Base-by-base conservation (phyloP, 805 yeast species). In the Candida maris region DNA sequence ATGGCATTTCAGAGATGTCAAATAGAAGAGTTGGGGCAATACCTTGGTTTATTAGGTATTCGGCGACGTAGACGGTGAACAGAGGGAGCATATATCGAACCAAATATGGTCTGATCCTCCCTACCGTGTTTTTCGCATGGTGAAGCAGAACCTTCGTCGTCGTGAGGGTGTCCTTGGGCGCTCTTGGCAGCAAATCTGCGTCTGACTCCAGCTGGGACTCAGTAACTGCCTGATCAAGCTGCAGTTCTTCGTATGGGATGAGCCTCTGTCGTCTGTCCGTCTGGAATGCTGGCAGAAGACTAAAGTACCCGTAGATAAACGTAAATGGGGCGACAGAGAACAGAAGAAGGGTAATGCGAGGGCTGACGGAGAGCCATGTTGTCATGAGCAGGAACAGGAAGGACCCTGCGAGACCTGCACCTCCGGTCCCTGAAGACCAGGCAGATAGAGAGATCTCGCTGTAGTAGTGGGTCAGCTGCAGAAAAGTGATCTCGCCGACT, bases 401-500 rank as follows among this genome's bases (percentile, higher is more conserved):
- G 37, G 89, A 77, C 0, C 97, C 98, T 14, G 76, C 71, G 4
- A 91, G 58, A 0, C 98, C 98, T 1, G 98, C 97, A 14, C 87
- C 95, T 3, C 98, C 97, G 0, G 97, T 91, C 1, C 98, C 98
- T 6, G 88, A 75, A 15, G 95, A 84, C 77, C 94, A 91, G 1
- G 95, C 97, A 33, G 81, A 77, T 30, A 91, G 65, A 4, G 94
- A 68, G 9, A 34, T 21, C 13, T 68, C 67, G 14, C 68, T 71
- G 57, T 78, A 87, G 49, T 68, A 81, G 54, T 89, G 96, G 1
- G 96, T 86, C 58, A 91, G 63, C 56, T 85, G 95, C 28, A 91
- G 62, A 47, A 91, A 91, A 0, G 96, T 85, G 5, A 85, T 66
- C 56, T 91, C 98, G 0, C 98, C 98, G 17, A 89, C 62, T 0